Base-by-base conservation (phyloP, 192 early-diverging fungal genomes). In the Umbelopsis sp. region DNA sequence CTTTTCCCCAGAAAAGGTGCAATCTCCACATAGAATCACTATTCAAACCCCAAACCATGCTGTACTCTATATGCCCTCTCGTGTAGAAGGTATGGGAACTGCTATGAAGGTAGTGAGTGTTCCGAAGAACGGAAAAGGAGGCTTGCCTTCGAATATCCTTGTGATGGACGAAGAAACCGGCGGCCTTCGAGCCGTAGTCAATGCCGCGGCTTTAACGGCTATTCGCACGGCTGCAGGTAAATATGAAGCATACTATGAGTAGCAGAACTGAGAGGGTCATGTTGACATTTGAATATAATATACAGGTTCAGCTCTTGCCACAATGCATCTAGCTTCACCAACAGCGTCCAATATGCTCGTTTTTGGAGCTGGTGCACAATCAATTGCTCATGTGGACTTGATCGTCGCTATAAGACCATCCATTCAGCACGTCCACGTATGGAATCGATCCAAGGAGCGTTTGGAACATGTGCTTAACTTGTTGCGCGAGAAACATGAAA, bases 331-430 rank as follows among this genome's bases (percentile, higher is more conserved):
- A 76, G 65, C 72, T 3, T 14, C 66, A n/a, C 51, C 50, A 2
- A 36, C 65, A 6, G 51, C 70, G 0, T 70, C 80, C 21, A 74
- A 77, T 5, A 45, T 87, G 68, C 71, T 85, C 4, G 68, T 86
- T 11, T 82, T 87, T 72, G 85, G 85, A 38, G 77, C 85, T 4
- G 85, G 85, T 24, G 83, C 85, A 8, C 85, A 87, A 69, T 76
- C 77, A 17, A 74, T 77, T 26, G 66, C 83, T 2, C 85, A 87
- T 66, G 74, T 87, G 22, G 82, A 87, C 31, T 56, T 87, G 51
- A 71, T 87, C 56, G 50, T 73, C 3, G 74, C 78, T 45, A 73
- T 81, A 16, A 69, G 82, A 7, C 85, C 85, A 26, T 51, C 70
- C 21, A 76, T 87, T 16, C 32, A 53, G 7, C 68, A 68, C 7